Percentiles rank a stretch among this genome's conserved stretches.
Conservation (phyloP, 495 filamentous ascomycete genomes). For the Hypoxylon lenormandii region DNA sequence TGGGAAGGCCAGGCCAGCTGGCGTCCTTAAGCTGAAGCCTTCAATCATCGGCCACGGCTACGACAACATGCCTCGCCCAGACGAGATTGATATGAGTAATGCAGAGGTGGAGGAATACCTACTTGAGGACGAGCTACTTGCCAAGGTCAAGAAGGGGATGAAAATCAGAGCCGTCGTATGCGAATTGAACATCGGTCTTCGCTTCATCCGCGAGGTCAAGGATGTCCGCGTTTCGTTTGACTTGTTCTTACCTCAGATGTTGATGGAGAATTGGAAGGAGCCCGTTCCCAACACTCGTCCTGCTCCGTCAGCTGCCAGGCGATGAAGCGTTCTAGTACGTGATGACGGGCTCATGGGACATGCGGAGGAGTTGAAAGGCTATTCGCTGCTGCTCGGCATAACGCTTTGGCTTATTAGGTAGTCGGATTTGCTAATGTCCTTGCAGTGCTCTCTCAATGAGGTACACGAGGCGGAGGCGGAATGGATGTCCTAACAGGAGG, state of each 20-base stretch:
- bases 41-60: conserved; percentile 55
- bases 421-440: not conserved
- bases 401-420: not conserved
- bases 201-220: conserved; percentile 70
- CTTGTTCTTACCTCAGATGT: conserved; percentile 75
- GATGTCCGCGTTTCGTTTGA: conserved; percentile 69
- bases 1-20: conserved; percentile 53
- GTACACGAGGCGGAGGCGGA: conserved; percentile 3
- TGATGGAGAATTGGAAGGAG: conserved; percentile 74
- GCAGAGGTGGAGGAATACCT: conserved; percentile 65
- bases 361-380: not conserved
- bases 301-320: conserved; percentile 49
- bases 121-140: conserved; percentile 73
- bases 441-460: conserved; percentile 3
- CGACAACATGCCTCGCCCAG: conserved; percentile 54
- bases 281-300: conserved; percentile 59
- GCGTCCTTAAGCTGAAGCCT: conserved; percentile 53
- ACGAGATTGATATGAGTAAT: conserved; percentile 48
- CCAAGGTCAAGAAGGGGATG: conserved; percentile 75
- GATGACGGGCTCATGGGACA: not conserved
- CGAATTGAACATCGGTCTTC: conserved; percentile 70
- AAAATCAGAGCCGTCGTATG: conserved; percentile 76
- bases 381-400: not conserved
- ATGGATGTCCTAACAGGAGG: not conserved
- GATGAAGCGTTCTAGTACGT: conserved; percentile 24